Base-by-base conservation (phyloP, 495 filamentous ascomycete species). In the Parachaetomium inaequale region DNA sequence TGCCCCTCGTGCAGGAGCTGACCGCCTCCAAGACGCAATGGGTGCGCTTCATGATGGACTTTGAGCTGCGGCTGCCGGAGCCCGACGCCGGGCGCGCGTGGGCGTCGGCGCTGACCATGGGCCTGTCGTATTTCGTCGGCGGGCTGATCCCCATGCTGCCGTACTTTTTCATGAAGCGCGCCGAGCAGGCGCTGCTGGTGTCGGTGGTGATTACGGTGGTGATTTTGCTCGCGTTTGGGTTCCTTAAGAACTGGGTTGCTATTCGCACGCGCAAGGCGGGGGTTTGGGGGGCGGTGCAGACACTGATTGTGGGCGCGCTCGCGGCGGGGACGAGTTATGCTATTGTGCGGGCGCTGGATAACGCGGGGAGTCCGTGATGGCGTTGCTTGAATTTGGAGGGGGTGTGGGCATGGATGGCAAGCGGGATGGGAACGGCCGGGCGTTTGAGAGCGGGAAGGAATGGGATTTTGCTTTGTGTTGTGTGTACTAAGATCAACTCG, bases 101-200 rank as follows among this genome's bases (percentile, higher is more conserved):
- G 72, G 67, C 82, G n/a, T 76, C 74, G 28, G 82, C 79, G 17
- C 63, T 73, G 3, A 79, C 78, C 19, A 84, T 84, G 79, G 82
- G 78, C 4, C 7, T 80, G 8, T 71, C 77, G 26, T 85, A 85
- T 65, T 81, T 85, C 40, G 63, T 84, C 11, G 81, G 83, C 49
- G 83, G 83, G 2, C 69, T 85, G 26, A 69, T 85, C 7, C 83
- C 83, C 0, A 80, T 85, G 80, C 73, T 83, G 40, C 83, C 83
- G 2, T 85, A 86, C 61, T 85, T 85, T 59, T 74, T 73, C 38
- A 73, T 79, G 66, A 51, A 74, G 19, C 66, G 75, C 23, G 75
- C 80, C 11, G 63, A 62, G 11, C 61, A 77, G 32, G 83, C 81
- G 2, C 66, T 86, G 21, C 78, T 76, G 68, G 71, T 78, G 29